These are phyloP conservation scores for Aureobasidium sp. DNA, from an alignment of 2,329 filamentous ascomycete species.

Conservation along the genomic window DNA sequence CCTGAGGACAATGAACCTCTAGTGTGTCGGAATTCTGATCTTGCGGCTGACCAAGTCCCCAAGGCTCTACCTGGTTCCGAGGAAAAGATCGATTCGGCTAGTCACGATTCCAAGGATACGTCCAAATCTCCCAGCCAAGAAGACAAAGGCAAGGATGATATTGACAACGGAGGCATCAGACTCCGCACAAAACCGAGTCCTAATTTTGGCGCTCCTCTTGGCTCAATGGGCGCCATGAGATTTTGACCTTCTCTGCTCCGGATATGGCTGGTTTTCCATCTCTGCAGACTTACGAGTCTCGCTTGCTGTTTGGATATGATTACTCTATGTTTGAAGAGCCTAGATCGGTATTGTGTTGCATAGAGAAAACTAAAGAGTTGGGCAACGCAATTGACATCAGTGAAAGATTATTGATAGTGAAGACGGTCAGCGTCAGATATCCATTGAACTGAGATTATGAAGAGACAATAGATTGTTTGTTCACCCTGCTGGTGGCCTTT, in stretches of 20 bases:
- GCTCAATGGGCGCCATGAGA: slow-evolving; percentile 26
- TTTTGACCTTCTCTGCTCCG: slow-evolving; percentile 20
- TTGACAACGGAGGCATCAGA: slow-evolving; percentile 27
- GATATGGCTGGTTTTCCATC: slow-evolving; percentile 6
- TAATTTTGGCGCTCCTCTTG: slow-evolving; percentile 33
- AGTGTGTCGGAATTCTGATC: slow-evolving; percentile 20
- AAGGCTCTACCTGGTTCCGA: neutral
- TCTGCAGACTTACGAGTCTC: neutral
- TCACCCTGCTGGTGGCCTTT: no score
- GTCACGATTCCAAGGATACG: neutral
- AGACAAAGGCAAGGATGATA: neutral
- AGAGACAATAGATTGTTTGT: no score
- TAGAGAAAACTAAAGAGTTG: no score
- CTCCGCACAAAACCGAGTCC: slow-evolving; percentile 31
- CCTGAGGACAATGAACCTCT: slow-evolving; percentile 28
- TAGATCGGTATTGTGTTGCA: no score
- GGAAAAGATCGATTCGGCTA: slow-evolving; percentile 13
- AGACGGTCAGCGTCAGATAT: no score
- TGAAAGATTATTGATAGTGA: no score
- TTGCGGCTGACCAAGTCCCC: neutral
- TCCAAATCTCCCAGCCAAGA: neutral
- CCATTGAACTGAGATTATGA: no score
- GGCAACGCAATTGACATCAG: no score
- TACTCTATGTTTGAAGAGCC: no score
- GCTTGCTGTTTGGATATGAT: neutral